These are phyloP conservation scores for Ligustrum vulgare DNA, from an alignment of 257 asterid species.

Conservation along the genomic window DNA sequence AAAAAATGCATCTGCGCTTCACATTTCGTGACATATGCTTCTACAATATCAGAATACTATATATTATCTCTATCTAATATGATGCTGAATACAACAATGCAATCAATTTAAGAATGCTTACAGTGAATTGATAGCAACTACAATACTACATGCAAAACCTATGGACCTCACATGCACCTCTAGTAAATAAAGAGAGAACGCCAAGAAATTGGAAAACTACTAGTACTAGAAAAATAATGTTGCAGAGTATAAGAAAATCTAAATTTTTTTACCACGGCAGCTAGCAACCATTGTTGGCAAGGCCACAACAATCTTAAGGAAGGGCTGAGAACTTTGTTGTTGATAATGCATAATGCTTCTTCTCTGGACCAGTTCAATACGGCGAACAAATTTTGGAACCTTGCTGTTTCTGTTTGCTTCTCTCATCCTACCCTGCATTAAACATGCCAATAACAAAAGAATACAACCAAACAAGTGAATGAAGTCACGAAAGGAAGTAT, in stretches of 20 bases:
- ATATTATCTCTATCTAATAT: slow-evolving; percentile 8
- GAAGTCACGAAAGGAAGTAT: slow-evolving; percentile 11
- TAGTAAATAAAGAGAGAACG: not conserved
- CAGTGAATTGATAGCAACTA: slow-evolving; percentile 3
- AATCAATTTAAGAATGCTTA: slow-evolving; percentile 17
- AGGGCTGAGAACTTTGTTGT: slow-evolving; percentile 73
- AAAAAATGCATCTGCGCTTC: slow-evolving; percentile 16
- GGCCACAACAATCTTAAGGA: slow-evolving; percentile 92
- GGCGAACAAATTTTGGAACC: slow-evolving; percentile 71
- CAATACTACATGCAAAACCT: slow-evolving; percentile 9
- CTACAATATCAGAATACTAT: slow-evolving; percentile 6
- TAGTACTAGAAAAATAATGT: not conserved
- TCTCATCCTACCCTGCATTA: slow-evolving; percentile 77
- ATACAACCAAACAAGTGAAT: slow-evolving; percentile 16
- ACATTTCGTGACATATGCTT: not conserved
- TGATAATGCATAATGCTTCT: slow-evolving; percentile 94
- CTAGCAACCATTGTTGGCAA: slow-evolving; percentile 94
- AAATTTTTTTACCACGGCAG: slow-evolving; percentile 76
- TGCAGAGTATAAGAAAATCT: slow-evolving; percentile 16
- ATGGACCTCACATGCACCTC: slow-evolving; percentile 8
- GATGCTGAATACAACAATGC: slow-evolving; percentile 3
- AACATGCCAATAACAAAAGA: slow-evolving; percentile 18
- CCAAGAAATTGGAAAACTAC: not conserved
- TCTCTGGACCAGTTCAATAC: slow-evolving; percentile 78
- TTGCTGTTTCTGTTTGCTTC: slow-evolving; percentile 67